Base-by-base conservation (phyloP, 2,329 filamentous ascomycete genomes). In the Monilinia aucupariae region DNA sequence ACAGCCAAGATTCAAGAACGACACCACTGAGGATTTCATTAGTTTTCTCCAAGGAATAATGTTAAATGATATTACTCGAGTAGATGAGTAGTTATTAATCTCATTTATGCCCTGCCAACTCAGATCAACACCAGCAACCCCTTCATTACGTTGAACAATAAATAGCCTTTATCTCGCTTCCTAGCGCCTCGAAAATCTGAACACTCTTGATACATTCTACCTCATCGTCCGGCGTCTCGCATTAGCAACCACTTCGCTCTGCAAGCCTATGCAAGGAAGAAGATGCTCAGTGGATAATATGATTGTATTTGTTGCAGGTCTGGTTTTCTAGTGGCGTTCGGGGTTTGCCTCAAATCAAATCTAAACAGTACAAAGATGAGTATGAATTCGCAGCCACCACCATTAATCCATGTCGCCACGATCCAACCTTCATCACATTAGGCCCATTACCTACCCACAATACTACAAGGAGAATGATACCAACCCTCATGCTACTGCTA, bases 321-420 rank as follows among this genome's bases (percentile, higher is more conserved):
- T 61, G 13, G 10, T 27, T 27, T 52, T 52, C 41, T 61, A 61
- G 58, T 61, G 58, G 58, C 58, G 48, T 52, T 52, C 47, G 20
- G 13, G 17, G 20, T 39, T 39, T 39, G 13, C n/a, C n/a, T 27
- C n/a, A 12, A 12, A 52, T n/a, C 12, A 20, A 49, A 49, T 60
- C 58, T 39, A 15, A 39, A 15, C 37, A 39, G 13, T 12, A 15
- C 37, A 39, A 39, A 39, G 37, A 12, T 37, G 34, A 15, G 3
- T 2, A 39, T 39, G 37, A 39, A 39, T 39, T 12, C 13, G 37
- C 37, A 39, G 37, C 37, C 12, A 39, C 37, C 37, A 39, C 37
- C 37, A 15, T 39, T 39, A 2, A 39, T 15, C 37, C 37, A 39
- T 39, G 37, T 39, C 37, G 37, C 13, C 12, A 39, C 13, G 10